Evolutionary conservation across 345 rosid species (phyloP).

Genomic region (Eutrema japonicum): DNA sequence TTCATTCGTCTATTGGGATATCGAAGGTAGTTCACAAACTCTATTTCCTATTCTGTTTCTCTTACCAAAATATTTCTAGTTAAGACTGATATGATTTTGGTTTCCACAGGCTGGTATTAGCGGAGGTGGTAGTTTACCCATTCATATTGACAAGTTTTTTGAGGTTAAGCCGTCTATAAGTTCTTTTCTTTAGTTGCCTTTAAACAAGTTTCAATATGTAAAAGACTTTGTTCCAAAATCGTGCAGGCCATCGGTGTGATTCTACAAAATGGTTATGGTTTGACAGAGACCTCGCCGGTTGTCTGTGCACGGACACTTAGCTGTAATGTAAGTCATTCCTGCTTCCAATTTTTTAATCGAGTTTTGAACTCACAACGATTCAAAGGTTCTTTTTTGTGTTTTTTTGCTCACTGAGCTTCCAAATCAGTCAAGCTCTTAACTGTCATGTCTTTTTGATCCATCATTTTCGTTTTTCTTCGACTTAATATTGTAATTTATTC

Average conservation of each 20-base stretch:
- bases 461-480: neutral
- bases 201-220: constrained; percentile 24
- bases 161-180: constrained; percentile 60
- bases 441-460: neutral
- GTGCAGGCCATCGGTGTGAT: constrained; percentile 85
- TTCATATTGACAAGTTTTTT: constrained; percentile 79
- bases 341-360: neutral
- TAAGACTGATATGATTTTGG: constrained; percentile 22
- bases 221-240: constrained; percentile 27
- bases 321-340: constrained; percentile 64
- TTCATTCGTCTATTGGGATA: constrained; percentile 82
- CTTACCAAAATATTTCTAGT: constrained; percentile 13
- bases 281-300: constrained; percentile 95
- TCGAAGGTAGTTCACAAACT: constrained; percentile 58
- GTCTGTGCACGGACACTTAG: constrained; percentile 67
- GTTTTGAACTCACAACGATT: neutral
- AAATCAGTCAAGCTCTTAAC: neutral
- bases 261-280: constrained; percentile 89
- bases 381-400: neutral
- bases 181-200: neutral
- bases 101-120: constrained; percentile 83
- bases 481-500: constrained; percentile 3
- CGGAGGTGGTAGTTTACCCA: constrained; percentile 92
- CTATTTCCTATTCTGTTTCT: neutral
- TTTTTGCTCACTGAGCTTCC: neutral